Evolutionary conservation across 176 grass and related monocot genomes (phyloP), one percentile per base, ranked within the genome.

Genomic region (Cenchrus fungigraminus): DNA sequence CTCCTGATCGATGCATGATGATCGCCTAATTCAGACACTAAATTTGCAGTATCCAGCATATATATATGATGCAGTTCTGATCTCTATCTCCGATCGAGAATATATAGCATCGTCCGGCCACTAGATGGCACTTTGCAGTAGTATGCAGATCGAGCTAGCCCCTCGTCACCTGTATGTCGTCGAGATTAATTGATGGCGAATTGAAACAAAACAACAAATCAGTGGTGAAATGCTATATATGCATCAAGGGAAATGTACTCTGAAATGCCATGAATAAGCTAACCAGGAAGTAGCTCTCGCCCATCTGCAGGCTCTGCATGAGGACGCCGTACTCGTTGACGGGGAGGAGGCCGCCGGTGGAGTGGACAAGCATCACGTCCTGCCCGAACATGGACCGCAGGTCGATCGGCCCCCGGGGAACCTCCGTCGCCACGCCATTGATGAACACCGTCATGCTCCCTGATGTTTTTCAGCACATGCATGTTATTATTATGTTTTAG

Each of bases 231-330:
- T 14, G 6, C 6, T 32, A 32, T 32, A 32, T 1, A 32, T 32
- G 31, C 31, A 32, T 32, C 31, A 32, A 32, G 31, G 31, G 31
- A 32, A 32, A 32, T 32, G 31, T 32, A 32, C 31, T 32, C 1
- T 32, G 31, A 32, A 32, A 32, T 32, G 31, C 31, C 31, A 32
- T 32, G 31, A 32, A 32, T 32, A 32, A 32, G 31, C 85, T 84
- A 54, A 98, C 96, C 76, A 94, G n/a, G 90, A 90, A 98, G 78
- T 98, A 98, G 79, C 91, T 98, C 83, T 98, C 95, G 8, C 95
- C 95, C 89, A 93, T 90, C 83, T 93, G 93, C 87, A 98, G 82
- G 89, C 70, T 90, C 46, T 98, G 88, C 80, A 72, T 83, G 66
- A 98, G 91, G 75, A 98, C 76, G 28, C 96, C 96, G 5, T 90